Percentiles rank a stretch among this genome's conserved stretches.
Evolutionary conservation across 148 eudicot genomes (phyloP).

Genomic region (Rhododendron ferrugineum): DNA sequence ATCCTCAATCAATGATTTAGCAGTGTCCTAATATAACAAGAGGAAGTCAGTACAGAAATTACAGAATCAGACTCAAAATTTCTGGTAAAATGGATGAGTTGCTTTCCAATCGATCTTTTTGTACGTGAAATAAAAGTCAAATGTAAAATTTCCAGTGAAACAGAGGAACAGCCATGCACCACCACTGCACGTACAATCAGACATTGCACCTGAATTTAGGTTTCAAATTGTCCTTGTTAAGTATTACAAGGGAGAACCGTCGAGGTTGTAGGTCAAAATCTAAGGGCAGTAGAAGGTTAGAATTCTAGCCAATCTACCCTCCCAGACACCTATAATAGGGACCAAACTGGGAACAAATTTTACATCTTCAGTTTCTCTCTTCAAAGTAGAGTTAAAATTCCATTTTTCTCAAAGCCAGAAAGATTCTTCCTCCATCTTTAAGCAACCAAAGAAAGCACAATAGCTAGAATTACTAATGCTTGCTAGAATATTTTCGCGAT

Average conservation of each 20-base stretch:
- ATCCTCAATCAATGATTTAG: conserved; percentile 84
- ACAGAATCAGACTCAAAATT: not conserved
- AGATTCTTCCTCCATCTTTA: not conserved
- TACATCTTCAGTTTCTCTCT: not conserved
- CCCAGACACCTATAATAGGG: not conserved
- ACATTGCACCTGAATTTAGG: not conserved
- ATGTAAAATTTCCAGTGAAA: not conserved
- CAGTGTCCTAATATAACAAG: conserved; percentile 64
- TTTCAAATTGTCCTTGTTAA: too few relatives aligned
- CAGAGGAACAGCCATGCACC: not conserved
- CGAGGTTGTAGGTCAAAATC: not conserved
- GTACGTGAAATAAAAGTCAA: not conserved
- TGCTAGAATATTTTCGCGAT: not conserved
- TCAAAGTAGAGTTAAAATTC: not conserved
- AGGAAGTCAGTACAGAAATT: conserved; percentile 8
- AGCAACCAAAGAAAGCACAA: not conserved
- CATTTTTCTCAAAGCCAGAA: not conserved
- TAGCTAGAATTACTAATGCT: not conserved
- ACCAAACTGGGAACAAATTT: not conserved
- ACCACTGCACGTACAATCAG: not conserved
- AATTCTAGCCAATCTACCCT: not conserved
- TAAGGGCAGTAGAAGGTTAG: not conserved
- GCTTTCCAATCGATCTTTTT: not conserved
- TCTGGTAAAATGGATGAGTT: not conserved
- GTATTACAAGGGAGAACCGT: not conserved